Conservation (phyloP, 2,329 filamentous ascomycete species). For the Phoma sp. region DNA sequence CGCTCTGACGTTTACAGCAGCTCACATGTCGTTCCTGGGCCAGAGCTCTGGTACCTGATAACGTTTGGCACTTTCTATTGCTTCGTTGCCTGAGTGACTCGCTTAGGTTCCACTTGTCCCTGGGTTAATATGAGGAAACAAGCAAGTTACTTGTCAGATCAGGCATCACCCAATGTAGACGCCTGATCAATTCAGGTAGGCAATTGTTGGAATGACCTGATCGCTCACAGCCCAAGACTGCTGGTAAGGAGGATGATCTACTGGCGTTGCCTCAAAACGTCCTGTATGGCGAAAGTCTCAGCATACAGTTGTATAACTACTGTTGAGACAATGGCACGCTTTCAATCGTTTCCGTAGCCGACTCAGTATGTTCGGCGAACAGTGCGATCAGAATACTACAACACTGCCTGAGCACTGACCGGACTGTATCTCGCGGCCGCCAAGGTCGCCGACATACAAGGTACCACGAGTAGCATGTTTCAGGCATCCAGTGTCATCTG, state of each 20-base stretch:
- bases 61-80: background rate
- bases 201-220: background rate
- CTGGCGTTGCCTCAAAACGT: background rate
- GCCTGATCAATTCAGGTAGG: background rate
- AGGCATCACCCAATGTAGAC: background rate
- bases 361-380: too few species aligned
- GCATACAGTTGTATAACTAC: too few species aligned
- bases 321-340: too few species aligned
- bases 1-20: background rate
- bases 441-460: too few species aligned
- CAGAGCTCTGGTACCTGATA: constrained; percentile 9
- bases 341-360: too few species aligned
- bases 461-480: too few species aligned
- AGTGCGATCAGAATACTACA: too few species aligned
- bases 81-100: background rate
- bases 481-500: too few species aligned
- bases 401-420: too few species aligned
- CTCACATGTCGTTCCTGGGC: background rate
- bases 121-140: background rate
- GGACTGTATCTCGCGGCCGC: too few species aligned
- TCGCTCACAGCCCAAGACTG: too few species aligned
- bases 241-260: background rate
- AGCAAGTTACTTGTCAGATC: constrained; percentile 3
- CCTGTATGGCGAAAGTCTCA: background rate
- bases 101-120: background rate